Evolutionary conservation across 169 alveolate genomes (phyloP), one percentile per base, ranked within the genome.

Genomic region (Plasmodium vinckei): DNA sequence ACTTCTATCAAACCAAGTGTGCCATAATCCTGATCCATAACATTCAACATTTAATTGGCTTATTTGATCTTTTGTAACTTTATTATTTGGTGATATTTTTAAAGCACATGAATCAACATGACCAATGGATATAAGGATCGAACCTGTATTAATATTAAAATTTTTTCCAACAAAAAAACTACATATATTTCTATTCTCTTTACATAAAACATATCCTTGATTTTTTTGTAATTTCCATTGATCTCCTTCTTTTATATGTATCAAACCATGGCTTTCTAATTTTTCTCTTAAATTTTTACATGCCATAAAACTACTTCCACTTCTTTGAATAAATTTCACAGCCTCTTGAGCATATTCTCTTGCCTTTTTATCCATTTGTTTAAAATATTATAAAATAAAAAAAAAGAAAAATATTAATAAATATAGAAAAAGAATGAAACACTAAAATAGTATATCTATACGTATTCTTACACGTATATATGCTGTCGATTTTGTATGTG

Each of bases 21-120:
- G 98, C 99, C 99, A 98, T 17, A 98, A 93, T 10, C 99, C 99
- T 10, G 99, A 99, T 2, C 99, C 99, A 93, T 98, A 98, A 19
- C 94, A 88, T 17, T 77, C 92, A 21, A 87, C 90, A 13, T 73
- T 69, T 17, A 75, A 25, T 51, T 75, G 88, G n/a, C 64, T 47
- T 42, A 75, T 15, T 56, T 75, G 63, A 63, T 67, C 64, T 51
- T 42, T 75, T 27, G 68, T 51, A 7, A 46, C 17, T n/a, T 65
- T 79, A 13, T 79, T 79, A 44, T 79, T 79, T 0, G 89, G 89
- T 9, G 89, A 49, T 27, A 79, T 67, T 64, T 79, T 79, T 49
- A 79, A 65, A 9, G 72, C 47, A 21, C 89, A 79, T 2, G 89
- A 54, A 59, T 79, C 89, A 1, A 79, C 53, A 56, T 79, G 89